Evolutionary conservation across 2,329 filamentous ascomycete species (phyloP), one percentile per base, ranked within the genome.

Genomic region (Periconia macrospinosa): DNA sequence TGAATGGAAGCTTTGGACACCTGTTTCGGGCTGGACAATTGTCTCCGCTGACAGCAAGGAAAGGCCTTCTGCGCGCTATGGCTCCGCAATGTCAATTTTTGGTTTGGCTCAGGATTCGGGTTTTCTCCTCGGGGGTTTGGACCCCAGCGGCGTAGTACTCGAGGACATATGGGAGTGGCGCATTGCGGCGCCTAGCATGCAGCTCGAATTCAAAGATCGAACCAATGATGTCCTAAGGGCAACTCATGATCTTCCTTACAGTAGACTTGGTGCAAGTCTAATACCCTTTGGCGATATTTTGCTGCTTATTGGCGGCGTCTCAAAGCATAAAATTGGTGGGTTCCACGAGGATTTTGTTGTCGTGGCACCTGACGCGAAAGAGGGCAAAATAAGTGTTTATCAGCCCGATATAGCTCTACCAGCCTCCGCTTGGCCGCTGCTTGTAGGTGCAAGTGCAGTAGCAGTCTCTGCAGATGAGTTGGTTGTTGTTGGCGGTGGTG

Each of bases 401-500:
- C 47, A 56, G 35, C 60, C 63, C 20, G 52, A 52, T 42, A 49
- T 71, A 49, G 53, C 62, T 20, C 43, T 64, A 19, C 59, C 48
- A 59, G 59, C 35, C 45, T 72, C 72, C 18, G 75, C 76, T 18
- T 76, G 85, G 50, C 91, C 91, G 13, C 78, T 96, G 6, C 79
- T 96, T 47, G 79, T 91, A 47, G 91, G 92, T 2, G 82, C 86
- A 51, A 86, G 86, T 5, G 77, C 82, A 8, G 72, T 82, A 14
- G 67, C 76, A 27, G 74, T 81, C 1, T 75, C 75, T 27, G 64
- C 76, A 41, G 75, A 79, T 30, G 74, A 81, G 17, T 63, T 92
- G 2, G 65, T 90, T 10, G 75, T 95, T 8, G 72, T 89, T 45
- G 91, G 91, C 1, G 92, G 92, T 15, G 92, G 91, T 37, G 91